phyloP scores from a whole-genome alignment of 2,329 filamentous ascomycete genomes.

The Ilyonectria mors-panacis region DNA sequence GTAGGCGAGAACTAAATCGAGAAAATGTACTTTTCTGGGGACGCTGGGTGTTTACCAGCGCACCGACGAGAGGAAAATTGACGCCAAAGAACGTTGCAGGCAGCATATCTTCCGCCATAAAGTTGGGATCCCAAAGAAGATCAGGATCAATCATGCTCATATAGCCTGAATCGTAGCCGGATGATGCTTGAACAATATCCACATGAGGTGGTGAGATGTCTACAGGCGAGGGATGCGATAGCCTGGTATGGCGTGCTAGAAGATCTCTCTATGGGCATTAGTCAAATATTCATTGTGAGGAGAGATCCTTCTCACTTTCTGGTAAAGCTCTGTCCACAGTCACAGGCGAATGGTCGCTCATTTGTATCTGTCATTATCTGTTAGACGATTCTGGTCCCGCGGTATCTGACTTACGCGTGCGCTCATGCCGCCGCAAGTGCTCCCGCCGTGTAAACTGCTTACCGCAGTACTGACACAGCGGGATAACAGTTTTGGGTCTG shows the following conservation, averaged over 20 bases:
- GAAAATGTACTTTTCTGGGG: not conserved
- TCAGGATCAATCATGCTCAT: not conserved
- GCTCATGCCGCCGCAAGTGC: conserved; percentile 6
- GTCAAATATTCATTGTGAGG: not conserved
- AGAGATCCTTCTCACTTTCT: not conserved
- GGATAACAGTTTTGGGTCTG: not conserved
- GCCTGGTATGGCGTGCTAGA: not conserved
- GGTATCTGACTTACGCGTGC: not conserved
- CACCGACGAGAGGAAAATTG: not conserved
- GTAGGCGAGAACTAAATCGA: conserved; percentile 3
- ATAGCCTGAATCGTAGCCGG: no score
- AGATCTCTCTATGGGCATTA: conserved; percentile 1
- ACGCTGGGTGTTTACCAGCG: not conserved
- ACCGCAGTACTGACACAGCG: conserved; percentile 1
- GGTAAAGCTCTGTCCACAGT: conserved; percentile 5
- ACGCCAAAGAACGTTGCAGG: not conserved
- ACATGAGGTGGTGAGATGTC: not conserved
- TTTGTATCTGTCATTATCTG: not conserved
- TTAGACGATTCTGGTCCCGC: not conserved
- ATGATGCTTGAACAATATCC: not conserved
- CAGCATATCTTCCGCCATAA: conserved; percentile 5
- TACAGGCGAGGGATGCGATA: not conserved
- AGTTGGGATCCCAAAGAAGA: not conserved
- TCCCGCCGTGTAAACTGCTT: conserved; percentile 11
- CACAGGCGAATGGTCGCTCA: conserved; percentile 7